These are phyloP conservation scores for Nematocida sp. DNA, from an alignment of 371 early-diverging fungal species.

Conservation along the genomic window DNA sequence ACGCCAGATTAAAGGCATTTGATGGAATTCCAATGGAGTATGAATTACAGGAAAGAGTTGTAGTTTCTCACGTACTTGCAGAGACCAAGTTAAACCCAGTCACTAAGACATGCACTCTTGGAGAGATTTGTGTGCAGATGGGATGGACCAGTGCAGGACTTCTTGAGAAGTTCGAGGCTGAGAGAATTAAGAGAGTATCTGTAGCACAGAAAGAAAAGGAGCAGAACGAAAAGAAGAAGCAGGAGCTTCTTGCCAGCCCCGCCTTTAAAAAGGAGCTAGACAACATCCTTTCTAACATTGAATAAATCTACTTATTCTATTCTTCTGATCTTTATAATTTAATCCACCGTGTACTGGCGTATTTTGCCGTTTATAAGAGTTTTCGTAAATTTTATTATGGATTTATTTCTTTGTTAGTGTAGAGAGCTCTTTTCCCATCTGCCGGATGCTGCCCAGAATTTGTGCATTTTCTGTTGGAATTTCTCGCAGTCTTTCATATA, in stretches of 20 bases:
- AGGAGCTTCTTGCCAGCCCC: constrained; percentile 29
- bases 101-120: constrained; percentile 88
- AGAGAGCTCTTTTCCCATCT: constrained; percentile 30
- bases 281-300: constrained; percentile 49
- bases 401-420: constrained; percentile 29
- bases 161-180: constrained; percentile 68
- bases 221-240: constrained; percentile 51
- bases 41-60: constrained; percentile 87
- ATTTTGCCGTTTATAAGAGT: background rate
- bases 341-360: background rate
- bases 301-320: constrained; percentile 48
- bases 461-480: constrained; percentile 51
- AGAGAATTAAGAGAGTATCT: constrained; percentile 41
- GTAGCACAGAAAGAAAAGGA: constrained; percentile 40
- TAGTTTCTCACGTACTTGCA: constrained; percentile 89
- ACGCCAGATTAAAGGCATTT: constrained; percentile 91
- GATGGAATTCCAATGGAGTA: constrained; percentile 97
- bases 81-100: constrained; percentile 88
- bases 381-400: background rate
- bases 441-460: constrained; percentile 24
- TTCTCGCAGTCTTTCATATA: constrained; percentile 64
- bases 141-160: constrained; percentile 89
- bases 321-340: background rate
- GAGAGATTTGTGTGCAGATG: constrained; percentile 86
- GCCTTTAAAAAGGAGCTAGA: constrained; percentile 60